Evolutionary conservation across 139 green algal species (phyloP).

Genomic region (Trebouxia sp.): DNA sequence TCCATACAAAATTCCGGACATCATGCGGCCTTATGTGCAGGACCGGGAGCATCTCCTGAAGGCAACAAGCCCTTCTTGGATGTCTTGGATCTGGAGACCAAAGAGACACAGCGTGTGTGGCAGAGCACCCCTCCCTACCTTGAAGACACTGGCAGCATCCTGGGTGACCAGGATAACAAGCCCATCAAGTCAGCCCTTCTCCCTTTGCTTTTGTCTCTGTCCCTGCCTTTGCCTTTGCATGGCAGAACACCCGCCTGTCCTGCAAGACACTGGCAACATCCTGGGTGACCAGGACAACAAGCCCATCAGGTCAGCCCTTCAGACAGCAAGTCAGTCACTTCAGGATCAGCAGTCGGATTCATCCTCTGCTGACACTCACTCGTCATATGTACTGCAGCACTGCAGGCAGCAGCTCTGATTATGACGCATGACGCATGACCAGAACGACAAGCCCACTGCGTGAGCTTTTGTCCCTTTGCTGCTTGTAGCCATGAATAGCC

Average conservation of each 20-base stretch:
- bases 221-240: no score
- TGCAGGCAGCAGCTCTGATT: no score
- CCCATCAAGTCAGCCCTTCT: slow-evolving; percentile 5
- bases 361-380: no score
- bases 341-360: no score
- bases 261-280: slow-evolving; percentile 39
- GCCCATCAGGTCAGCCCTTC: slow-evolving; percentile 4
- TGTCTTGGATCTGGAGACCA: slow-evolving; percentile 68
- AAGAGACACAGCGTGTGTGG: slow-evolving; percentile 81
- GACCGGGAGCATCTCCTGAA: slow-evolving; percentile 80
- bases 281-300: slow-evolving; percentile 18
- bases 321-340: no score
- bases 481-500: no score
- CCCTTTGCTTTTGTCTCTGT: not conserved
- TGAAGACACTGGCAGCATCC: slow-evolving; percentile 63
- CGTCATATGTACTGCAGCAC: no score
- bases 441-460: no score
- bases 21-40: no score
- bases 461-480: not conserved
- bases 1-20: no score
- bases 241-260: not conserved
- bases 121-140: slow-evolving; percentile 72
- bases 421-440: no score
- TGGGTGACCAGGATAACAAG: slow-evolving; percentile 22
- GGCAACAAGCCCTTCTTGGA: slow-evolving; percentile 95